Percentiles rank a stretch among this genome's conserved stretches.
Evolutionary conservation across 2,329 filamentous ascomycete genomes (phyloP).

Genomic region (Elsinoe necatrix): DNA sequence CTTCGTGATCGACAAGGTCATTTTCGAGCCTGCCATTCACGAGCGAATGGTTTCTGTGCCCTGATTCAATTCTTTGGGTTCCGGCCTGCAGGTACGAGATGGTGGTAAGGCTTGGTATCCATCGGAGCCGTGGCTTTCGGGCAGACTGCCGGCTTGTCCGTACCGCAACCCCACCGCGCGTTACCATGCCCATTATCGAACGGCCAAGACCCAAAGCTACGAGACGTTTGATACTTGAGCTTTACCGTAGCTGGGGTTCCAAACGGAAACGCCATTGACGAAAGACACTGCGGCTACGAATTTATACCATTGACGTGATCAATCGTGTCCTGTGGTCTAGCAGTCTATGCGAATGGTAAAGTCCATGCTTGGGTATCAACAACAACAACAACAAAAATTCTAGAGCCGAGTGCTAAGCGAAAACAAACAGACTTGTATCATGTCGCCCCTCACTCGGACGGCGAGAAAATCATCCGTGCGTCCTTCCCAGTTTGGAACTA

Average conservation of each 20-base stretch:
- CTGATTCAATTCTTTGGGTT: background rate
- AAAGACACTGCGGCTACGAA: background rate
- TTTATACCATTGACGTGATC: background rate
- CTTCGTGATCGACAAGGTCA: constrained; percentile 5
- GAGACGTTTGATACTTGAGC: constrained; percentile 9
- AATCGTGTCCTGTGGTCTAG: background rate
- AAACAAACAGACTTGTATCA: background rate
- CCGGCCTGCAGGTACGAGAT: constrained; percentile 8
- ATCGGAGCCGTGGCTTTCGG: background rate
- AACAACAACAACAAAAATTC: background rate
- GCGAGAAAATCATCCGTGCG: constrained; percentile 39
- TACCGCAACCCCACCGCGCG: background rate
- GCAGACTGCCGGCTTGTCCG: constrained; percentile 6
- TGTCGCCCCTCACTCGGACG: constrained; percentile 27
- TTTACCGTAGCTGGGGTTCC: background rate
- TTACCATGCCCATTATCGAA: constrained; percentile 17
- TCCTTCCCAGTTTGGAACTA: constrained; percentile 58
- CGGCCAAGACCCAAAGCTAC: constrained; percentile 12
- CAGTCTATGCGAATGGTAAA: background rate
- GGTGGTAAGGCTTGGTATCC: background rate
- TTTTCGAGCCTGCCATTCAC: background rate
- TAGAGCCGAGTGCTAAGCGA: background rate
- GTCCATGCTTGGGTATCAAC: background rate
- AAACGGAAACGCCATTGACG: constrained; percentile 13
- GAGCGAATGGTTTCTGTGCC: background rate